Percentiles rank a stretch among this genome's conserved stretches.
Evolutionary conservation across 768 basidiomycete genomes (phyloP).

Genomic region (Psilocybe cyanescens): DNA sequence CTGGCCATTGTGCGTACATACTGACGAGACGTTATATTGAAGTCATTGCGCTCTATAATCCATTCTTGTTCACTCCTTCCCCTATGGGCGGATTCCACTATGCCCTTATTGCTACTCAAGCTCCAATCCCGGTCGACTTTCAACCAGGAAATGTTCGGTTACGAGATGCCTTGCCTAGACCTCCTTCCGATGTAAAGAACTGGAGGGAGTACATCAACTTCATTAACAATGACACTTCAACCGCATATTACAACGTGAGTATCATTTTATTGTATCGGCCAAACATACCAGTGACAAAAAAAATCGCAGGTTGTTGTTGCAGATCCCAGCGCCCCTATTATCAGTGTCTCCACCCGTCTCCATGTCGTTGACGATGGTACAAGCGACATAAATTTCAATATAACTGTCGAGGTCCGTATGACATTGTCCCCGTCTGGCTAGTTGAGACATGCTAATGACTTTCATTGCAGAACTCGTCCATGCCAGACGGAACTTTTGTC

Average conservation of each 20-base stretch:
- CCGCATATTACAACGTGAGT: neutral
- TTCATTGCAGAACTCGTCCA: neutral
- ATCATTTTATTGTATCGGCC: too few species aligned
- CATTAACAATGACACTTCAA: neutral
- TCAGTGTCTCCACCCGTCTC: neutral
- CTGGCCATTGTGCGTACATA: too few species aligned
- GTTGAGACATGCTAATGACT: too few species aligned
- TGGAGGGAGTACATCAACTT: neutral
- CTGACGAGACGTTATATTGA: neutral
- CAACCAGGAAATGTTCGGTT: neutral
- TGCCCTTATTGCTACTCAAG: neutral
- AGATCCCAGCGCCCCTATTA: neutral
- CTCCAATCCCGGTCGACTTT: neutral
- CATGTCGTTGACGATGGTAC: conserved; percentile 1
- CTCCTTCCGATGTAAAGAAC: neutral
- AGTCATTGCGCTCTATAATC: neutral
- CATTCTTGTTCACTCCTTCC: neutral
- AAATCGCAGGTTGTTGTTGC: neutral
- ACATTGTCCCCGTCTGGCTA: neutral
- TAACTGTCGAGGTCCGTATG: neutral
- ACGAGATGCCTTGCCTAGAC: neutral
- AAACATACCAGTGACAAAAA: neutral
- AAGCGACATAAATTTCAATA: neutral
- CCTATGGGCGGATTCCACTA: neutral
- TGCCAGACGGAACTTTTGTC: conserved; percentile 1